Conservation (phyloP, 257 asterid genomes). For the Solanum bukasovii region DNA sequence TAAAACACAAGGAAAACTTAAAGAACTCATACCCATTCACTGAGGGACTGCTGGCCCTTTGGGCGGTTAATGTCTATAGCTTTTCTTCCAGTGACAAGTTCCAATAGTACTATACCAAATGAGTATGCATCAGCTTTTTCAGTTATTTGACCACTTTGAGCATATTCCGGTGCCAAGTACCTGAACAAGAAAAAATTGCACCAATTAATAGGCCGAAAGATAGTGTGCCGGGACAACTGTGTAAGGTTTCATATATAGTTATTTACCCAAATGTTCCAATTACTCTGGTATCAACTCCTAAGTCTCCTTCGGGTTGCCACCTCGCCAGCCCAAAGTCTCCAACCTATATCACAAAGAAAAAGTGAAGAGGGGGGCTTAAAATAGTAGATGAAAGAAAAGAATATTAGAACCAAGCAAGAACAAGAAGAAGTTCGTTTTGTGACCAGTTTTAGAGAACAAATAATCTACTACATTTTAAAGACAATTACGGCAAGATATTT, state of each 20-base stretch:
- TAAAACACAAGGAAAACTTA: neutral
- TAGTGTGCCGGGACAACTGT: neutral
- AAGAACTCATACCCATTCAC: conserved; percentile 62
- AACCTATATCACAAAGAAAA: conserved; percentile 33
- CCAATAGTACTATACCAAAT: conserved; percentile 72
- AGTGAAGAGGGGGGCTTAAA: neutral
- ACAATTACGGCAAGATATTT: neutral
- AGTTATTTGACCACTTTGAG: conserved; percentile 72
- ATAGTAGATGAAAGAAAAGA: neutral
- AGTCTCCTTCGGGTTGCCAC: conserved; percentile 55
- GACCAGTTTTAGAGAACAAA: neutral
- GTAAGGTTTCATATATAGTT: neutral
- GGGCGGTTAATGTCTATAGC: conserved; percentile 67
- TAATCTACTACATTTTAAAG: neutral
- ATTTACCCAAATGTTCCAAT: conserved; percentile 79
- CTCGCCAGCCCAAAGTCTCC: conserved; percentile 90
- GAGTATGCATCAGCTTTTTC: conserved; percentile 77
- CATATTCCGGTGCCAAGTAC: conserved; percentile 88
- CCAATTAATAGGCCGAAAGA: neutral
- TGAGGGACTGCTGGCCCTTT: conserved; percentile 76
- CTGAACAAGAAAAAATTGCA: neutral
- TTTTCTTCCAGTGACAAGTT: conserved; percentile 77
- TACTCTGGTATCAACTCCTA: conserved; percentile 42
- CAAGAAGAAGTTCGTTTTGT: neutral
- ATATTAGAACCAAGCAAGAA: neutral